A percentile compares a stretch with the other conserved stretches of the same genome.
phyloP scores from a whole-genome alignment of 1,139 yeast genomes.

The Sugiyamaella novakii region DNA sequence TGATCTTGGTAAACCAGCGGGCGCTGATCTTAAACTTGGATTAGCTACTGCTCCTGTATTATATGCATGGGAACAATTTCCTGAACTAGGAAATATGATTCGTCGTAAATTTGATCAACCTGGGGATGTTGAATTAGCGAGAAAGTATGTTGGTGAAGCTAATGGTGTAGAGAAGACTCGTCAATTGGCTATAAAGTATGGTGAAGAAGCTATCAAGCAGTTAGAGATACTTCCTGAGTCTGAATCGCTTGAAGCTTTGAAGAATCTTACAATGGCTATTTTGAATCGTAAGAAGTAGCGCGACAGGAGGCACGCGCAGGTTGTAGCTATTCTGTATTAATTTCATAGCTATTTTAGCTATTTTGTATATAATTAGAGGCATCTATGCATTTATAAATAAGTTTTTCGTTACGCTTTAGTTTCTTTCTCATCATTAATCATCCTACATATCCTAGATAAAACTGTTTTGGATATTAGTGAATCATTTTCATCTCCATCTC shows the following conservation, averaged over 20 bases:
- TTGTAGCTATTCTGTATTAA: too few species aligned
- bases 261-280: conserved; percentile 78
- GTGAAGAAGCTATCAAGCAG: conserved; percentile 72
- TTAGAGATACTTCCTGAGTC: conserved; percentile 74
- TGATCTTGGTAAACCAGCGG: conserved; percentile 90
- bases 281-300: conserved; percentile 70
- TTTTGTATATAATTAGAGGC: too few species aligned
- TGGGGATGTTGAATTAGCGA: conserved; percentile 83
- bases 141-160: conserved; percentile 68
- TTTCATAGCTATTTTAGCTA: too few species aligned
- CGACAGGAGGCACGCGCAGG: too few species aligned
- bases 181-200: conserved; percentile 74
- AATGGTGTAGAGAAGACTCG: conserved; percentile 78
- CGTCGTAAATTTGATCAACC: conserved; percentile 76
- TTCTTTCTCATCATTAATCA: background rate
- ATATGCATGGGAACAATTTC: conserved; percentile 89
- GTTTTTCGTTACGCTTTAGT: background rate
- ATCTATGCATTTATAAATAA: too few species aligned
- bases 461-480: conserved; percentile 2
- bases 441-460: background rate
- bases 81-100: conserved; percentile 80
- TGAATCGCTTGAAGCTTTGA: conserved; percentile 86
- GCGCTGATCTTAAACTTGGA: conserved; percentile 91
- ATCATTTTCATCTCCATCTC: background rate
- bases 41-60: conserved; percentile 96